Evolutionary conservation across 164 flowering plant genomes (phyloP).

Genomic region (Houttuynia cordata): DNA sequence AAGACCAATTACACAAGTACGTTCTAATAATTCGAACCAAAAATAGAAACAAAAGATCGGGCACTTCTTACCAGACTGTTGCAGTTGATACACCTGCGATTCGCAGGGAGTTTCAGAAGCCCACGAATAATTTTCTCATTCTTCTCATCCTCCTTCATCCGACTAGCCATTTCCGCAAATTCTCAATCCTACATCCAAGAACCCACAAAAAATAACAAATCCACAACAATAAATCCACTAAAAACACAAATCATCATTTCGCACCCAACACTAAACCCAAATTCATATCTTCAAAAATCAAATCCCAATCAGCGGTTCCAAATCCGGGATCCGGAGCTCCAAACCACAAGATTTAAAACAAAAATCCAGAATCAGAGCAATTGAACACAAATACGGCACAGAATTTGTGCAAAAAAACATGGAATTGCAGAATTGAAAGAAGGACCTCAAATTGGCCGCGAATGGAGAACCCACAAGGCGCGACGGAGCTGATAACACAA

Average conservation of each 20-base stretch:
- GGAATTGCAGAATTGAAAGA: too few species aligned
- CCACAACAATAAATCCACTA: too few species aligned
- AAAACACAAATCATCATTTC: too few species aligned
- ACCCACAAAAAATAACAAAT: constrained; percentile 1
- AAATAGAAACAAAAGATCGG: background rate
- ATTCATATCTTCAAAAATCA: too few species aligned
- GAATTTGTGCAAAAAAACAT: too few species aligned
- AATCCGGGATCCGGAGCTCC: background rate
- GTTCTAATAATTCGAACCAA: too few species aligned
- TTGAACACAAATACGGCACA: too few species aligned
- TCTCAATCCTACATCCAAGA: background rate
- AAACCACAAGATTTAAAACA: background rate
- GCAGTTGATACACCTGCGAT: constrained; percentile 81
- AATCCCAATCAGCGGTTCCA: background rate
- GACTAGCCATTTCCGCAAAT: constrained; percentile 50
- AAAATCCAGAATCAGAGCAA: background rate
- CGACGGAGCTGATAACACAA: too few species aligned
- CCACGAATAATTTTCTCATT: constrained; percentile 78
- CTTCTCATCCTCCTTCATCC: constrained; percentile 83
- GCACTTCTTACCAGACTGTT: constrained; percentile 57
- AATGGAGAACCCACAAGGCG: too few species aligned
- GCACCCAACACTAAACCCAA: too few species aligned
- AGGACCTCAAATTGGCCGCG: too few species aligned
- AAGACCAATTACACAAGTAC: background rate
- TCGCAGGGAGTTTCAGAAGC: constrained; percentile 64